phyloP scores from a whole-genome alignment of 192 early-diverging fungal species.

The Linderina pennispora region DNA sequence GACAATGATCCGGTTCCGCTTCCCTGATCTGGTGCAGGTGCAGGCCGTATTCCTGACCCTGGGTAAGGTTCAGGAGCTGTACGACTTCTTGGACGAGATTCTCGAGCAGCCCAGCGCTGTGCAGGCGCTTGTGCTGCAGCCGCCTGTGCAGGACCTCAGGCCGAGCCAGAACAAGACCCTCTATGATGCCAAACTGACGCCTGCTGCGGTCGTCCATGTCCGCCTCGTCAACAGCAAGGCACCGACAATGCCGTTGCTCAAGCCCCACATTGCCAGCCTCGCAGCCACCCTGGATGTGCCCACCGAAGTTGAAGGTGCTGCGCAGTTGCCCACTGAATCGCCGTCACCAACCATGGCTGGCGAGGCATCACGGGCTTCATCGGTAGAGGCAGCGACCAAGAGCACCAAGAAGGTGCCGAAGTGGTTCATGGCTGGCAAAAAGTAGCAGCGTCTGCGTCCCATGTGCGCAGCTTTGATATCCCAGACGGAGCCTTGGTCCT shows the following conservation, averaged over 20 bases:
- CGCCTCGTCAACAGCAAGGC: neutral
- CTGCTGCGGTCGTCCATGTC: conserved; percentile 39
- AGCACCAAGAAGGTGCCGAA: conserved; percentile 24
- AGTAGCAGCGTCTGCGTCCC: conserved; percentile 1
- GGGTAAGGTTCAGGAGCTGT: conserved; percentile 43
- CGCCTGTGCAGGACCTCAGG: conserved; percentile 20
- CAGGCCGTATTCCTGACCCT: conserved; percentile 71
- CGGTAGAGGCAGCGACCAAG: neutral
- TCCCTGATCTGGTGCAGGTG: conserved; percentile 69
- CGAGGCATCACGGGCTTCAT: neutral
- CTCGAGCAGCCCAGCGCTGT: conserved; percentile 7
- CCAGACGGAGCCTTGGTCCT: too few species aligned
- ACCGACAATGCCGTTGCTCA: conserved; percentile 12
- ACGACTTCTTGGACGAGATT: conserved; percentile 9
- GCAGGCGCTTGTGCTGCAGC: conserved; percentile 23
- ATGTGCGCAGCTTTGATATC: neutral
- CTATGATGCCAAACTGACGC: conserved; percentile 28
- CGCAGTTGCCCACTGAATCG: neutral
- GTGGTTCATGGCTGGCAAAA: conserved; percentile 39
- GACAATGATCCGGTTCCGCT: conserved; percentile 72
- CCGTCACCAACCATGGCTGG: neutral
- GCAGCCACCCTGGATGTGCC: conserved; percentile 8
- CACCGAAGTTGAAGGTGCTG: neutral
- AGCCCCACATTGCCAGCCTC: conserved; percentile 6
- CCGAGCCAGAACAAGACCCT: neutral